Evolutionary conservation across 2,329 filamentous ascomycete genomes (phyloP), one percentile per base, ranked within the genome.

Genomic region (Colletotrichum siamense): DNA sequence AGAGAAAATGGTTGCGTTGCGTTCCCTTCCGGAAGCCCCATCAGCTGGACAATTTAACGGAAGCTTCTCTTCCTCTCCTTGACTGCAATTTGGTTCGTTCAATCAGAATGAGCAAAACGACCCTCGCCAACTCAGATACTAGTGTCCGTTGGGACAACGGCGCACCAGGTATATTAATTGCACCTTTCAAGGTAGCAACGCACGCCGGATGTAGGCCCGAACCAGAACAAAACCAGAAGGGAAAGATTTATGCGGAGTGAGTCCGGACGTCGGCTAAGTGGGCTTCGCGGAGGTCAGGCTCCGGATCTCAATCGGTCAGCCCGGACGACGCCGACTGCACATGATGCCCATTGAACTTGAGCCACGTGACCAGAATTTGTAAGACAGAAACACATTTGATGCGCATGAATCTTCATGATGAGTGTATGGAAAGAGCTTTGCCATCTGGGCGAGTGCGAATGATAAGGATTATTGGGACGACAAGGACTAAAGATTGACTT

Each of bases 281-380:
- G 57, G 64, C 32, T 62, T 30, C 16, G 8, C 74, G 74, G 74
- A 76, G 59, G 57, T 30, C 44, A 65, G 44, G 36, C 49, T 76
- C 71, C 74, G 74, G 65, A 36, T 65, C 65, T 8, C 24, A 74
- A 73, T 26, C 18, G 44, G 73, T 16, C 57, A 71, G 28, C 28
- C 34, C 70, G 65, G 36, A 69, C 10, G 22, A 32, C 8, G 32
- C 28, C 16, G 34, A 22, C 8, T 24, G 15, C n/a, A 52, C n/a
- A 52, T 52, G n/a, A 49, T 49, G 9, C 44, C 44, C 44, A 22
- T 22, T 22, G 18, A 22, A 52, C n/a, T 49, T 22, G 44, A 52
- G 10, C 9, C 16, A 44, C 32, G 52, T 59, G 32, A 39, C 36
- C 5, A 3, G 36, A 13, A 4, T 13, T 34, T 52, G 44, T 8